Evolutionary conservation across 2,329 filamentous ascomycete species (phyloP).

Genomic region (Exophiala oligosperma): DNA sequence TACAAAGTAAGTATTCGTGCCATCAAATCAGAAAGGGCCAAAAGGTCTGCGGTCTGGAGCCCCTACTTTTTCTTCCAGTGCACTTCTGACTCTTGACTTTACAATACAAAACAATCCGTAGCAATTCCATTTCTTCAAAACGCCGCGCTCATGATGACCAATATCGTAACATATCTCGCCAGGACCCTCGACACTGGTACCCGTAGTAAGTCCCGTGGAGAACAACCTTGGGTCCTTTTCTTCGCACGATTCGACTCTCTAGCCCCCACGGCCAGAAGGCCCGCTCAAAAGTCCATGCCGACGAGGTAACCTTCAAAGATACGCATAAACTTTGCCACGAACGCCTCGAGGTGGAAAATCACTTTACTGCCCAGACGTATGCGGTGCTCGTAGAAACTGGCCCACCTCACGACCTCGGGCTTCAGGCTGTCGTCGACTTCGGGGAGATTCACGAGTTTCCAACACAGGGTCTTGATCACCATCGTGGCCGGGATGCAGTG

Average conservation of each 20-base stretch:
- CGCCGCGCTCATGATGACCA: too few relatives aligned
- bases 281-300: constrained; percentile 23
- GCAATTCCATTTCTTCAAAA: too few relatives aligned
- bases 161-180: too few relatives aligned
- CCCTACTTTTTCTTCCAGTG: too few relatives aligned
- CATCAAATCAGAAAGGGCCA: too few relatives aligned
- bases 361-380: constrained; percentile 90
- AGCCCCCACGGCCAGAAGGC: neutral
- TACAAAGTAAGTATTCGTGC: too few relatives aligned
- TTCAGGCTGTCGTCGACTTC: constrained; percentile 86
- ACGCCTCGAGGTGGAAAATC: constrained; percentile 97
- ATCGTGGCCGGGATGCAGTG: constrained; percentile 96
- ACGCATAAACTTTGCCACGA: constrained; percentile 98
- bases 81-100: too few relatives aligned
- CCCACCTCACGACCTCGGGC: constrained; percentile 91
- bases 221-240: too few relatives aligned
- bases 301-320: constrained; percentile 80
- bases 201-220: too few relatives aligned
- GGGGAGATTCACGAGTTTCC: constrained; percentile 73
- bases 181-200: neutral
- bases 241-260: neutral
- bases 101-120: too few relatives aligned
- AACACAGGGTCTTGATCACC: constrained; percentile 91
- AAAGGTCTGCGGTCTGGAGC: too few relatives aligned
- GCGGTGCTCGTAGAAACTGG: constrained; percentile 94